These are phyloP conservation scores for Sclerotinia spermophila DNA, from an alignment of 2,329 filamentous ascomycete species.

Conservation along the genomic window DNA sequence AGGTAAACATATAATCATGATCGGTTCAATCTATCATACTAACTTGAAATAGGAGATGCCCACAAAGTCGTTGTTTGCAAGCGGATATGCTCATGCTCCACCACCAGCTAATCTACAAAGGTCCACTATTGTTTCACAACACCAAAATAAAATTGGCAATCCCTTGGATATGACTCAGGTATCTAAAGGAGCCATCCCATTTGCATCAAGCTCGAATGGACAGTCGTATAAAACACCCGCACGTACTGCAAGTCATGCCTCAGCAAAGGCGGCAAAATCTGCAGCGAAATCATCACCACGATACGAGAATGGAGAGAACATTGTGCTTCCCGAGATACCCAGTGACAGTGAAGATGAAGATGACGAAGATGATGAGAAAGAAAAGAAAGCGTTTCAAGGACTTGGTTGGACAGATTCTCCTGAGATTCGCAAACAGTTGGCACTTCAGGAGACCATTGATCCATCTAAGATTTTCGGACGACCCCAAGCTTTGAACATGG, in stretches of 20 bases:
- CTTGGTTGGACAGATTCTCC: slow-evolving; percentile 89
- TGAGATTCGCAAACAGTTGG: slow-evolving; percentile 70
- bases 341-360: slow-evolving; percentile 92
- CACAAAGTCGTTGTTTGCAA: slow-evolving; percentile 56
- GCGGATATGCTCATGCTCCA: slow-evolving; percentile 59
- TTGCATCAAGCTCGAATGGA: slow-evolving; percentile 63
- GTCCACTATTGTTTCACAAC: slow-evolving; percentile 62
- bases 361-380: slow-evolving; percentile 52
- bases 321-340: slow-evolving; percentile 90
- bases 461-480: slow-evolving; percentile 84
- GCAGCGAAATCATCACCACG: slow-evolving; percentile 69
- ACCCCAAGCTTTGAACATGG: slow-evolving; percentile 85
- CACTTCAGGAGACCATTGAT: slow-evolving; percentile 80
- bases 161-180: slow-evolving; percentile 84
- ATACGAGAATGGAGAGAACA: slow-evolving; percentile 84
- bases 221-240: slow-evolving; percentile 67
- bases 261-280: slow-evolving; percentile 57
- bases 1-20: slow-evolving; percentile 38
- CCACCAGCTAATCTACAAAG: slow-evolving; percentile 46
- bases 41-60: slow-evolving; percentile 52
- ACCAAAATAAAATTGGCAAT: slow-evolving; percentile 61
- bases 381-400: slow-evolving; percentile 54
- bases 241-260: slow-evolving; percentile 45
- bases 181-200: slow-evolving; percentile 84
- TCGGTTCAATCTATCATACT: slow-evolving; percentile 32